Evolutionary conservation across 805 yeast genomes (phyloP).

Genomic region (Yarrowia osloensis): DNA sequence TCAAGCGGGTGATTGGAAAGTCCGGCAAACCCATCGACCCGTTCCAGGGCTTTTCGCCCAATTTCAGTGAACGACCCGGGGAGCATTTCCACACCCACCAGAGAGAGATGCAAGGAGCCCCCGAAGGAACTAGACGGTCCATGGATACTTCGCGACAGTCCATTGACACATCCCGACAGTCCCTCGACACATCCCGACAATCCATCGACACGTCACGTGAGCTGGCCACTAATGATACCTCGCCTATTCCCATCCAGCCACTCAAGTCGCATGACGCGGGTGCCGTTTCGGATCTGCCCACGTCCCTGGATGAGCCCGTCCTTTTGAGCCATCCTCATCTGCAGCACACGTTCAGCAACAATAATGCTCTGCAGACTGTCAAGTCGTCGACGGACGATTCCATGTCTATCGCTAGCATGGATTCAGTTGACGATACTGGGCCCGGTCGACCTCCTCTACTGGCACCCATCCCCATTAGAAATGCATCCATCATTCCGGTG

Average conservation of each 20-base stretch:
- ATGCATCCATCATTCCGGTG: slow-evolving; percentile 19
- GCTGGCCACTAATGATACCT: slow-evolving; percentile 1
- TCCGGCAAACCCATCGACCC: slow-evolving; percentile 27
- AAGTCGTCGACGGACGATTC: slow-evolving; percentile 21
- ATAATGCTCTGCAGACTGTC: slow-evolving; percentile 2
- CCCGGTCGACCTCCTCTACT: slow-evolving; percentile 7
- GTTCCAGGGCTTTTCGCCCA: slow-evolving; percentile 28
- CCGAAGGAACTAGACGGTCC: background rate
- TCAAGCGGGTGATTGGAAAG: slow-evolving; percentile 18
- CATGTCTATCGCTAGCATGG: slow-evolving; percentile 6
- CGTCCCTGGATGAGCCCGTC: slow-evolving; percentile 7
- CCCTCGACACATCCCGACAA: background rate
- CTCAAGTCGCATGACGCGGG: slow-evolving; percentile 7
- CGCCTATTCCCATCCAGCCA: slow-evolving; percentile 18
- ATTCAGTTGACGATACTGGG: background rate
- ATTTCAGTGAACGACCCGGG: slow-evolving; percentile 12
- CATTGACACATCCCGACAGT: background rate
- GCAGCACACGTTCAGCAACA: background rate
- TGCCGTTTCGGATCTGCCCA: background rate
- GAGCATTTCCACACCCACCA: slow-evolving; percentile 14
- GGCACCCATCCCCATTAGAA: slow-evolving; percentile 22
- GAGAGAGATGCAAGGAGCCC: slow-evolving; percentile 10
- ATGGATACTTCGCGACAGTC: background rate
- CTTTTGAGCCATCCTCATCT: background rate
- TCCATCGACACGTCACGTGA: background rate